Evolutionary conservation across 805 yeast species (phyloP).

Genomic region (Starmera pachycereana): DNA sequence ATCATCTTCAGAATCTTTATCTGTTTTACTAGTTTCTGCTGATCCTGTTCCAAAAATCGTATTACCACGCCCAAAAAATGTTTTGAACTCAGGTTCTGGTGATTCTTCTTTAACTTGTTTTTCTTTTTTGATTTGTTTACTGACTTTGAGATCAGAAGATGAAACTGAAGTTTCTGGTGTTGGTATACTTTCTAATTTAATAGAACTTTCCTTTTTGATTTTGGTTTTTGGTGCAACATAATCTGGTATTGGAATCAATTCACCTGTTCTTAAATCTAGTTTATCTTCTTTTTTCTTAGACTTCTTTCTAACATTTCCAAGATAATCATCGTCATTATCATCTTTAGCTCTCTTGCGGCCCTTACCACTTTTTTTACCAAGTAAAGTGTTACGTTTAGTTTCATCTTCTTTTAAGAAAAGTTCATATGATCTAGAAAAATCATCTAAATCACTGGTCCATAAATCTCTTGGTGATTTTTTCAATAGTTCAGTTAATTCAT

Average conservation of each 20-base stretch:
- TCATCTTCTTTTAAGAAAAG: constrained; percentile 58
- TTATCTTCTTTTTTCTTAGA: constrained; percentile 8
- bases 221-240: constrained; percentile 7
- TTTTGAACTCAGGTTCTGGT: constrained; percentile 19
- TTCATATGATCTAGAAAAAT: constrained; percentile 56
- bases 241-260: constrained; percentile 17
- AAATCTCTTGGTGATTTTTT: constrained; percentile 72
- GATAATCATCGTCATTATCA: constrained; percentile 12
- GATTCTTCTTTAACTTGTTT: constrained; percentile 7
- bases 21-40: constrained; percentile 4
- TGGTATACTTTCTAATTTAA: neutral
- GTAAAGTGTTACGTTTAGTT: constrained; percentile 40
- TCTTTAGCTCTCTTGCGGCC: constrained; percentile 22
- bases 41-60: constrained; percentile 18
- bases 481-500: constrained; percentile 56
- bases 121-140: constrained; percentile 6
- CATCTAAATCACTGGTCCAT: constrained; percentile 80
- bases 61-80: constrained; percentile 25
- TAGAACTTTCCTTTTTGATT: constrained; percentile 1
- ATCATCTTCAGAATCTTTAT: constrained; percentile 7
- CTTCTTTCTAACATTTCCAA: constrained; percentile 7
- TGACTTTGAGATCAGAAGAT: constrained; percentile 6
- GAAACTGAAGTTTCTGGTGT: constrained; percentile 3
- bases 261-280: constrained; percentile 12
- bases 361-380: constrained; percentile 33